Evolutionary conservation across 371 early-diverging fungal genomes (phyloP), one percentile per base, ranked within the genome.

Genomic region (Haplosporangium sp.): DNA sequence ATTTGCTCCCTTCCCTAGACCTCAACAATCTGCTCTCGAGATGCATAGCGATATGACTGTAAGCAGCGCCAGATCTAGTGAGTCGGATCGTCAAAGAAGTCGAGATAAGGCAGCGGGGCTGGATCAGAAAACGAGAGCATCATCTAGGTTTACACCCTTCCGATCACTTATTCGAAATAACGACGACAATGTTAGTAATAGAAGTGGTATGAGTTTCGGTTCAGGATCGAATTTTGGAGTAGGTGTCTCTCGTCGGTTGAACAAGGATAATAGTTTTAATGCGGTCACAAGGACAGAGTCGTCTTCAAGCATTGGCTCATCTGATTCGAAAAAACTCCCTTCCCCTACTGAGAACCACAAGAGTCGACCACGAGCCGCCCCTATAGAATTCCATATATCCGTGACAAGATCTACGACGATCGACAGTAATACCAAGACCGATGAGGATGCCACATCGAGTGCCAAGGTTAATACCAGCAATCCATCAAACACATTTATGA

Each of bases 101-200:
- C 76, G 76, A 4, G 57, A 65, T 44, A 58, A 34, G 3, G 76
- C 76, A 8, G 67, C 67, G 0, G 57, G 48, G 53, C 27, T 71
- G 17, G 71, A 76, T 38, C 76, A 71, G 35, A 58, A 64, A 11
- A 17, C 71, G 61, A 39, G 57, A 1, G 57, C 38, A 0, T 57
- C 76, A 0, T 61, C 58, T 2, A 58, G 52, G 17, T 69, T 59
- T 40, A 62, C 60, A 1, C 61, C 61, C 20, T 35, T 74, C 17
- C 63, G 69, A 5, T 53, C 53, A 20, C 48, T 65, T 27, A 53
- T 62, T 20, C 17, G 15, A n/a, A 48, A 53, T 38, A 53, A 45
- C 39, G 45, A 59, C 35, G 35, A 17, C 0, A 57, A 13, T 35
- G 44, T 42, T 15, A 55, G 50, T 47, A 9, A 17, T 19, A 42